Evolutionary conservation across 306 rosid genomes (phyloP).

Genomic region (Glycine tomentella): DNA sequence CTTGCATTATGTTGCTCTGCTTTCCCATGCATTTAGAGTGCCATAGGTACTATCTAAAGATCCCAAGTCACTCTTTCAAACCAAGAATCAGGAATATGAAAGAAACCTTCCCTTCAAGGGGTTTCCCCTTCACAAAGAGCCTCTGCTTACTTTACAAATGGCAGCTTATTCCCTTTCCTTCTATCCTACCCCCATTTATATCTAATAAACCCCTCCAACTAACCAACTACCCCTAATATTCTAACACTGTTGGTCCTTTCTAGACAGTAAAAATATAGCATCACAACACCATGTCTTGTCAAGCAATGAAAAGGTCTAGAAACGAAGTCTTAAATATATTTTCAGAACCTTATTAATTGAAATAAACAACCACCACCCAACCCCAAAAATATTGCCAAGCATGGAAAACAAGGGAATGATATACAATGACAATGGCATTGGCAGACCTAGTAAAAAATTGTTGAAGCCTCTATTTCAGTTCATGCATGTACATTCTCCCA

Average conservation of each 20-base stretch:
- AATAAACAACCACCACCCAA: neutral
- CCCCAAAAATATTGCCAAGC: neutral
- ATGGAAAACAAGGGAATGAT: neutral
- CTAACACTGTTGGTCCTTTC: neutral
- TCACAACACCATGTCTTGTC: too few relatives aligned
- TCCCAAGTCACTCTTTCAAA: too few relatives aligned
- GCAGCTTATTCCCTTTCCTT: too few relatives aligned
- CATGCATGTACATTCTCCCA: neutral
- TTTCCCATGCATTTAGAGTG: neutral
- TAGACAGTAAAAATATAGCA: neutral
- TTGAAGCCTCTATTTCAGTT: neutral
- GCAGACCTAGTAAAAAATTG: neutral
- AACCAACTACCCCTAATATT: too few relatives aligned
- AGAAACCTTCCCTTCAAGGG: too few relatives aligned
- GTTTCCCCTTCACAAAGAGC: too few relatives aligned
- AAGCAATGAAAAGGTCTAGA: neutral
- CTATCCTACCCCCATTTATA: too few relatives aligned
- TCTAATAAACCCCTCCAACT: too few relatives aligned
- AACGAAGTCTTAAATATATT: neutral
- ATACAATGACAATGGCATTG: neutral
- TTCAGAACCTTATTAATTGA: neutral
- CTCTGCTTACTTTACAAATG: too few relatives aligned
- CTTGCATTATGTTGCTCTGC: neutral
- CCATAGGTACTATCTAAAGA: too few relatives aligned
- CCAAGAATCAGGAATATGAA: too few relatives aligned